Evolutionary conservation across 1,284 basidiomycete species (phyloP).

Genomic region (Puccinia horiana): DNA sequence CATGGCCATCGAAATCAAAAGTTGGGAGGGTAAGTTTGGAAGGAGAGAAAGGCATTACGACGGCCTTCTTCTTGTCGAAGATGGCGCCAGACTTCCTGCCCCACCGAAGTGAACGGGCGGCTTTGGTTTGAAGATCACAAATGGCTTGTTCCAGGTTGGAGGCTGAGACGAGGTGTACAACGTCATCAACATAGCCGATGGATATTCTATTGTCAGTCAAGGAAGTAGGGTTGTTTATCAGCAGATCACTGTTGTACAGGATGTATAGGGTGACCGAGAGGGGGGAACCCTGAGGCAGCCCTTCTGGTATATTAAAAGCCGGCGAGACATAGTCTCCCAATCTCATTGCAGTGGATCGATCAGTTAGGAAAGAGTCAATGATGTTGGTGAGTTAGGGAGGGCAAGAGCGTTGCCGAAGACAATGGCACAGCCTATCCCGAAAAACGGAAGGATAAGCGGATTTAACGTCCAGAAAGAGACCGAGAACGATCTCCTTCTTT

Average conservation of each 20-base stretch:
- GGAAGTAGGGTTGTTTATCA: not conserved
- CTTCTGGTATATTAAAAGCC: not conserved
- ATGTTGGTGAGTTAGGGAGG: slow-evolving; percentile 1
- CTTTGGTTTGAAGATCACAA: not conserved
- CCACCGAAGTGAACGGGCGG: not conserved
- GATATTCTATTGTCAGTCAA: not conserved
- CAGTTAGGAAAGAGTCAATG: slow-evolving; percentile 4
- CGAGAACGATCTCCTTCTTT: not conserved
- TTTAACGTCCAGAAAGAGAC: slow-evolving; percentile 32
- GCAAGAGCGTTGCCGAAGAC: not conserved
- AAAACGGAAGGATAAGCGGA: slow-evolving; percentile 27
- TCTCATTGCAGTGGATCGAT: not conserved
- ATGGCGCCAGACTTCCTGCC: not conserved
- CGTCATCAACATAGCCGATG: slow-evolving; percentile 18
- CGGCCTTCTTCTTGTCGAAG: slow-evolving; percentile 16
- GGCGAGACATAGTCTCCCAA: slow-evolving; percentile 13
- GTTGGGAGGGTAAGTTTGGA: not conserved
- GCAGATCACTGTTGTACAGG: slow-evolving; percentile 13
- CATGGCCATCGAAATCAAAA: slow-evolving; percentile 3
- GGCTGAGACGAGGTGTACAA: slow-evolving; percentile 16
- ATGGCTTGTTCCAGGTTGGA: not conserved
- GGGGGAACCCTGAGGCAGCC: slow-evolving; percentile 27
- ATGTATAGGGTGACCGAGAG: slow-evolving; percentile 31
- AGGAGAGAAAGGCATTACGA: not conserved
- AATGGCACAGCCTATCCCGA: not conserved